phyloP scores from a whole-genome alignment of 1,284 basidiomycete genomes.

The Cryptococcus hybrid region DNA sequence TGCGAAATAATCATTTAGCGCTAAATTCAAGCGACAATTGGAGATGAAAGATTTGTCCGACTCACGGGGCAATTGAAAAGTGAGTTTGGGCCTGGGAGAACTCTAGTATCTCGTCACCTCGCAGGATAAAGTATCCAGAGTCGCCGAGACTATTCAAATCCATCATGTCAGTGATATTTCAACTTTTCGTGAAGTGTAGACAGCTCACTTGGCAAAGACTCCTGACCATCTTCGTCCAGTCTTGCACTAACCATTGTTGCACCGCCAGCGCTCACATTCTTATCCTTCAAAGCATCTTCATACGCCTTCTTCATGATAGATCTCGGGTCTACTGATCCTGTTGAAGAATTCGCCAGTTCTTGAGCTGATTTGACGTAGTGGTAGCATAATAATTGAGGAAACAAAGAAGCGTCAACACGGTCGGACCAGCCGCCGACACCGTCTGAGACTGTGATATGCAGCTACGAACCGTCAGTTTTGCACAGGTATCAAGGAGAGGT shows the following conservation, averaged over 20 bases:
- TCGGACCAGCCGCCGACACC: conserved; percentile 59
- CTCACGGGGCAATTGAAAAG: conserved; percentile 46
- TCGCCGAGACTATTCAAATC: conserved; percentile 43
- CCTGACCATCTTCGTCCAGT: conserved; percentile 46
- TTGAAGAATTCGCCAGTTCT: conserved; percentile 12
- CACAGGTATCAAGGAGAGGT: neutral
- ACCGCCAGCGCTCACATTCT: conserved; percentile 50
- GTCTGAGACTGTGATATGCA: conserved; percentile 53
- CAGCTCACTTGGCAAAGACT: conserved; percentile 52
- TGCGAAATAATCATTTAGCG: conserved; percentile 21
- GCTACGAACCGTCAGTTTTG: conserved; percentile 15
- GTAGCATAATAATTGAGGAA: conserved; percentile 54
- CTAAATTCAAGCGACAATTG: neutral
- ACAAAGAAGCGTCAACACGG: conserved; percentile 55
- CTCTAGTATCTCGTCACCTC: conserved; percentile 37
- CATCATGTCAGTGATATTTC: neutral
- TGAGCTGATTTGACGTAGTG: conserved; percentile 43
- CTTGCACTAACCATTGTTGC: conserved; percentile 52
- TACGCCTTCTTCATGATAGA: conserved; percentile 52
- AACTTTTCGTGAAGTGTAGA: neutral
- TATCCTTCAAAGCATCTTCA: conserved; percentile 50
- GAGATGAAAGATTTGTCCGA: neutral
- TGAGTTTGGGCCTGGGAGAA: conserved; percentile 45
- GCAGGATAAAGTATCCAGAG: conserved; percentile 47
- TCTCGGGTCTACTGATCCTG: conserved; percentile 25